Evolutionary conservation across 1,284 basidiomycete species (phyloP), one percentile per base, ranked within the genome.

Genomic region (Trichosporon inkin): DNA sequence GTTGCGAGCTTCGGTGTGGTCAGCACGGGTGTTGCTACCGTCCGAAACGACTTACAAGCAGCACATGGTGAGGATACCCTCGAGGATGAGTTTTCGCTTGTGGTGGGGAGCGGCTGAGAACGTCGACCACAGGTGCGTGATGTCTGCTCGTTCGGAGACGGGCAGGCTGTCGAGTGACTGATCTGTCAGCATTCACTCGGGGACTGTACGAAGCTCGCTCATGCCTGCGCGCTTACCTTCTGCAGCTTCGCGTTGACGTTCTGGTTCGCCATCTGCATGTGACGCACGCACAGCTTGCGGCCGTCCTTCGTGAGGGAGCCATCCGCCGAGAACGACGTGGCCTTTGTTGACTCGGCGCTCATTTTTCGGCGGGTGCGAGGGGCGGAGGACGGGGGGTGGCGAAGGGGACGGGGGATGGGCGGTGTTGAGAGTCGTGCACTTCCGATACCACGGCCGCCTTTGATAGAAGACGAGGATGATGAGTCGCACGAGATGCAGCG

Each of bases 51-150:
- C 76, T 68, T 53, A 78, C 78, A 96, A 98, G 80, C 95, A 99
- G 78, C 95, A 99, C 91, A 99, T 99, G n/a, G 96, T 98, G 68
- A 99, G 86, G 62, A 99, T 84, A 34, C 95, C 95, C 71, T 92
- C 92, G 51, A 99, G 87, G 72, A 99, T 98, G 71, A 99, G 85
- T 40, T 90, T 90, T 40, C 95, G 85, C 36, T 91, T 86, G 10
- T 88, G 85, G 71, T 96, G 92, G 0, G 92, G 87, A 0, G 95
- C 96, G 0, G 91, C 91, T 11, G 92, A 96, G 79, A 99, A 99
- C 69, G 88, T 90, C 60, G 93, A 91, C 96, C 96, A 99, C 63
- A 98, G 87, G 7, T 89, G 85, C 70, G 88, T 98, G 74, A 99
- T 89, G 22, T 88, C 86, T 71, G 90, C 86, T 56, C 96, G 85